Evolutionary conservation across 2,329 filamentous ascomycete species (phyloP).

Genomic region (Pseudogymnoascus destructans): DNA sequence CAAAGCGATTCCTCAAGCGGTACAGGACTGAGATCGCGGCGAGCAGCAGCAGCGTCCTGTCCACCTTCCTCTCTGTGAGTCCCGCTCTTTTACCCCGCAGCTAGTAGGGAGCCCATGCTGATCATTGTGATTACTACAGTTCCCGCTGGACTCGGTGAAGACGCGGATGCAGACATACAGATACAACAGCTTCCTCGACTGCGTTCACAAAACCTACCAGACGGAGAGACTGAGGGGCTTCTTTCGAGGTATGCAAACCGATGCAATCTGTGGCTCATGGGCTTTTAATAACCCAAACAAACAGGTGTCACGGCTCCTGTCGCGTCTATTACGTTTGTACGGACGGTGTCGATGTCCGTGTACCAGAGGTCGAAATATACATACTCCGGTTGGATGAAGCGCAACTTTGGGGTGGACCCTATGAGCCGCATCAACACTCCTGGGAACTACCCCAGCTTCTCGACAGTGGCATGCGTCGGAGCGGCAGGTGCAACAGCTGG

Average conservation of each 20-base stretch:
- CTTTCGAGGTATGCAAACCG: constrained; percentile 51
- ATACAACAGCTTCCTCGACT: constrained; percentile 61
- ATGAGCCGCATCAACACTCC: constrained; percentile 57
- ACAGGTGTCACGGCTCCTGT: constrained; percentile 67
- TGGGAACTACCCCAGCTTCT: constrained; percentile 58
- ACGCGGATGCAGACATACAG: constrained; percentile 82
- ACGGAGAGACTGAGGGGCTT: constrained; percentile 63
- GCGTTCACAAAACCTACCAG: constrained; percentile 61
- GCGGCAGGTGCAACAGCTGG: constrained; percentile 67
- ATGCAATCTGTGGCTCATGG: not conserved
- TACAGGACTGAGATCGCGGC: constrained; percentile 74
- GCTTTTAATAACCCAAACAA: not conserved
- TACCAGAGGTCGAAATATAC: constrained; percentile 67
- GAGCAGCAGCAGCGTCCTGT: constrained; percentile 62
- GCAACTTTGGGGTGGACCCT: constrained; percentile 55
- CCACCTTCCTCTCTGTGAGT: constrained; percentile 56
- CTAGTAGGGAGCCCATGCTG: constrained; percentile 10
- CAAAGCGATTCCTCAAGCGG: constrained; percentile 51
- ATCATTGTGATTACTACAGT: constrained; percentile 28
- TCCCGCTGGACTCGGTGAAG: constrained; percentile 80
- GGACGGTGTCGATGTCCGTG: constrained; percentile 66
- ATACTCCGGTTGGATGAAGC: constrained; percentile 57
- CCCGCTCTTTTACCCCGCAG: constrained; percentile 3
- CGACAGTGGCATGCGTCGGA: constrained; percentile 64
- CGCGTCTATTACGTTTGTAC: constrained; percentile 62